Evolutionary conservation across 208 protist species (phyloP), one percentile per base, ranked within the genome.

Genomic region (Vickermania ingenoplastis): DNA sequence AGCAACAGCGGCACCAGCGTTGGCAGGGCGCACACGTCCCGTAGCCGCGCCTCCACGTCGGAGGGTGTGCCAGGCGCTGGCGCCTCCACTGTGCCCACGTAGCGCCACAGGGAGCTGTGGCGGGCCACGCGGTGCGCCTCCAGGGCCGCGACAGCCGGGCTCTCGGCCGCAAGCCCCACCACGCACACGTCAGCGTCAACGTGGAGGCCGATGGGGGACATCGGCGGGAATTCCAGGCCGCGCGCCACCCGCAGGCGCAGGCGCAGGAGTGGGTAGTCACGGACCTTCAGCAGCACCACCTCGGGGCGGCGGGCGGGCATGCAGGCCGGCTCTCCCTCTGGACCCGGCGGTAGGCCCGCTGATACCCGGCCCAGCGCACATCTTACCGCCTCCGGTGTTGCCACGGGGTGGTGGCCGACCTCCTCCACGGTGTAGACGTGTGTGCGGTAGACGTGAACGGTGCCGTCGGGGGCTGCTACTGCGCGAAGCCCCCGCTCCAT

Each of bases 101-200:
- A 45, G 13, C 58, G 57, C 17, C 75, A 75, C 28, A 81, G 56
- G 0, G 81, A 84, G 63, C 81, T 87, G 24, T 63, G 28, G 4
- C 69, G 65, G 1, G 71, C 52, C 36, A 45, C 7, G 17, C 36
- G 36, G 11, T 45, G 36, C 36, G 7, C 36, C 36, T 7, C 36
- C 7, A 45, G 36, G 17, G 36, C 36, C 36, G 36, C 36, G 17
- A 81, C 81, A 65, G 82, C 79, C 13, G 80, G 64, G 56, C 77
- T 75, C 2, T 36, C 75, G 13, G 70, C 59, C 7, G 70, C 53
- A 26, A 87, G 53, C 0, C 65, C 52, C 0, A 77, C 41, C 27
- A 89, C 55, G 31, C 64, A 53, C 73, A 92, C 79, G 53, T 77
- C 67, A 21, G 67, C 67, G 57, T 86, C 75, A 21, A 92, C 57